Conservation (phyloP, 2,329 filamentous ascomycete genomes). For the Phialophora expanda region DNA sequence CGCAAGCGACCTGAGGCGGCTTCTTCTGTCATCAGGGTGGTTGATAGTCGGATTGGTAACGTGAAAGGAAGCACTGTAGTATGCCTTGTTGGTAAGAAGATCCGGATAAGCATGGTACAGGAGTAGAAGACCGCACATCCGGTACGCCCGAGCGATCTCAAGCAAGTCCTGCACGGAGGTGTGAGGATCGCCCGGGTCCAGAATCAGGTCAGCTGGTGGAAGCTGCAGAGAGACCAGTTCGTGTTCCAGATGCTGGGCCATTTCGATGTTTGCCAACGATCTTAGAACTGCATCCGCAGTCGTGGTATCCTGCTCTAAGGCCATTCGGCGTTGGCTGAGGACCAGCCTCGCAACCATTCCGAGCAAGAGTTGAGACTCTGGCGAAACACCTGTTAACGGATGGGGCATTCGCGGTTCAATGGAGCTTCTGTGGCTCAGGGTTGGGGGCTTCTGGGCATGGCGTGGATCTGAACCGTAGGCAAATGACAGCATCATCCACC, state of each 20-base stretch:
- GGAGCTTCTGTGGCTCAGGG: background rate
- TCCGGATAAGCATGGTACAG: constrained; percentile 18
- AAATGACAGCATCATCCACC: constrained; percentile 26
- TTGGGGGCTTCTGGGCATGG: constrained; percentile 2
- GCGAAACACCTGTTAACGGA: constrained; percentile 19
- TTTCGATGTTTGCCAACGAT: background rate
- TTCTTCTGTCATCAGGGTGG: too few relatives aligned
- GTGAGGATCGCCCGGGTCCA: constrained; percentile 13
- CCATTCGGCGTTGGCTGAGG: constrained; percentile 5
- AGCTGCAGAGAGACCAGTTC: constrained; percentile 12
- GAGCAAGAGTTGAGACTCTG: constrained; percentile 16
- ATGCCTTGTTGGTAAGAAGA: constrained; percentile 2
- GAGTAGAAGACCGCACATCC: constrained; percentile 11
- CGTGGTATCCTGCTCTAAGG: constrained; percentile 3
- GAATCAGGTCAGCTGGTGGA: constrained; percentile 1
- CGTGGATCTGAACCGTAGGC: background rate
- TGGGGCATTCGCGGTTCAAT: constrained; percentile 18
- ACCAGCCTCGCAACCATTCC: constrained; percentile 19
- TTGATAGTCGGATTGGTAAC: background rate
- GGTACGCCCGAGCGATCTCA: constrained; percentile 19
- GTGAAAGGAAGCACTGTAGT: background rate
- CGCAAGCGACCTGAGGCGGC: constrained; percentile 2
- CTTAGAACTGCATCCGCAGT: background rate
- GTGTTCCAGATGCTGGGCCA: constrained; percentile 6
- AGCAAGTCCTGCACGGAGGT: constrained; percentile 20